Conservation (phyloP, 345 rosid genomes). For the Anastatica hierochuntica region DNA sequence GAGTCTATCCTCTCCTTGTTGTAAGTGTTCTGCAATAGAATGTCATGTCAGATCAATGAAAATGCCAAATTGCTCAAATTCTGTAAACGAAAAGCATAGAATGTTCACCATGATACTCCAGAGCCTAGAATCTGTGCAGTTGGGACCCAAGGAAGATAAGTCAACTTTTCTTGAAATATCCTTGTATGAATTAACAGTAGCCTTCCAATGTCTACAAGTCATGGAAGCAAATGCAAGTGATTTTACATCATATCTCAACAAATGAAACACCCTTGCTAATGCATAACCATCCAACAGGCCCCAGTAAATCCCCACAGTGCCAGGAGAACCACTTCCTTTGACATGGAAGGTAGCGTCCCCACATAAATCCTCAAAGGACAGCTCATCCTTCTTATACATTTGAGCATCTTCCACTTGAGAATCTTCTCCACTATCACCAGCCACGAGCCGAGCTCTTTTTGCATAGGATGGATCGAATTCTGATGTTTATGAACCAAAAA, state of each 20-base stretch:
- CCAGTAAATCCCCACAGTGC: slow-evolving; percentile 45
- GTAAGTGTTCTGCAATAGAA: slow-evolving; percentile 67
- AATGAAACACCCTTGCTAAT: slow-evolving; percentile 78
- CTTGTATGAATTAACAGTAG: slow-evolving; percentile 67
- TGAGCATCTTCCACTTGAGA: slow-evolving; percentile 49
- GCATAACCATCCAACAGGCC: slow-evolving; percentile 69
- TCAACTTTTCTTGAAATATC: slow-evolving; percentile 65
- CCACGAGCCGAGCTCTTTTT: slow-evolving; percentile 66
- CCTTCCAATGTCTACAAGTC: slow-evolving; percentile 91
- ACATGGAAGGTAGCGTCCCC: slow-evolving; percentile 43
- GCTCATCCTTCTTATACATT: slow-evolving; percentile 36
- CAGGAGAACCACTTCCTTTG: slow-evolving; percentile 34
- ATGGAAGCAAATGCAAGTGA: slow-evolving; percentile 72
- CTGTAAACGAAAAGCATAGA: slow-evolving; percentile 8
- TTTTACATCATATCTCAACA: slow-evolving; percentile 64
- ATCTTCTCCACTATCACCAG: slow-evolving; percentile 58
- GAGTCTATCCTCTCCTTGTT: slow-evolving; percentile 62
- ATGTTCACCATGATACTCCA: slow-evolving; percentile 60
- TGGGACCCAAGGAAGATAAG: slow-evolving; percentile 63
- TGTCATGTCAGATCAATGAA: slow-evolving; percentile 20
- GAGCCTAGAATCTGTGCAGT: slow-evolving; percentile 57
- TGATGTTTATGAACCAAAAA: slow-evolving; percentile 27
- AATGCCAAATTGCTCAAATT: not conserved
- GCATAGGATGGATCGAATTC: slow-evolving; percentile 52
- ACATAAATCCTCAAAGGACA: slow-evolving; percentile 70